These are phyloP conservation scores for Oemleria cerasiformis DNA, from an alignment of 306 rosid genomes.

Conservation along the genomic window DNA sequence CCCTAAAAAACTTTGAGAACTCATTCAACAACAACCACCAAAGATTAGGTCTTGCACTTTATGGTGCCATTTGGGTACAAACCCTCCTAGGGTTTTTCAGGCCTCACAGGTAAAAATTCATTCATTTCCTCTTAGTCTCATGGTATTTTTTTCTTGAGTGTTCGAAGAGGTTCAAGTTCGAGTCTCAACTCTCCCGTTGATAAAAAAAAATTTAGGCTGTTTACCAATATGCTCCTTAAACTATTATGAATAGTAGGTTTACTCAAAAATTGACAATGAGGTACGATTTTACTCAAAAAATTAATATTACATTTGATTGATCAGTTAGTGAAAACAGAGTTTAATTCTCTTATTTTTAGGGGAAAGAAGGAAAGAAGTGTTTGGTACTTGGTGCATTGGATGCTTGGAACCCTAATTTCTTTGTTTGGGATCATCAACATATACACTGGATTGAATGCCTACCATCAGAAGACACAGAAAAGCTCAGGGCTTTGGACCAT, in stretches of 20 bases:
- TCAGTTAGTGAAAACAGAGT: background rate
- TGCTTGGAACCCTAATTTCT: constrained; percentile 69
- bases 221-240: too few species aligned
- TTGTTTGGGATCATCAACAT: constrained; percentile 74
- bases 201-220: too few species aligned
- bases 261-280: too few species aligned
- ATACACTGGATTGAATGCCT: constrained; percentile 79
- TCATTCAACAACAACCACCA: constrained; percentile 86
- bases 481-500: constrained; percentile 73
- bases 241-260: too few species aligned
- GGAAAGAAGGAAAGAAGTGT: constrained; percentile 69
- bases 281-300: too few species aligned
- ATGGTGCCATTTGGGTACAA: constrained; percentile 66
- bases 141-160: too few species aligned
- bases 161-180: too few species aligned
- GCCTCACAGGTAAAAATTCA: constrained; percentile 65
- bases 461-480: constrained; percentile 58
- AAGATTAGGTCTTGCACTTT: constrained; percentile 86
- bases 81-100: constrained; percentile 75
- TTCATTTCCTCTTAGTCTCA: background rate
- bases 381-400: constrained; percentile 88
- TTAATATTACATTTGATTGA: background rate
- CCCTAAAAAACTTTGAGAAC: constrained; percentile 79
- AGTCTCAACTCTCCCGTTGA: too few species aligned
- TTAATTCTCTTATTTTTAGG: constrained; percentile 33